Percentiles rank a stretch among this genome's conserved stretches.
phyloP scores from a whole-genome alignment of 108 stramenopile species.

The Cyclotella baltica region DNA sequence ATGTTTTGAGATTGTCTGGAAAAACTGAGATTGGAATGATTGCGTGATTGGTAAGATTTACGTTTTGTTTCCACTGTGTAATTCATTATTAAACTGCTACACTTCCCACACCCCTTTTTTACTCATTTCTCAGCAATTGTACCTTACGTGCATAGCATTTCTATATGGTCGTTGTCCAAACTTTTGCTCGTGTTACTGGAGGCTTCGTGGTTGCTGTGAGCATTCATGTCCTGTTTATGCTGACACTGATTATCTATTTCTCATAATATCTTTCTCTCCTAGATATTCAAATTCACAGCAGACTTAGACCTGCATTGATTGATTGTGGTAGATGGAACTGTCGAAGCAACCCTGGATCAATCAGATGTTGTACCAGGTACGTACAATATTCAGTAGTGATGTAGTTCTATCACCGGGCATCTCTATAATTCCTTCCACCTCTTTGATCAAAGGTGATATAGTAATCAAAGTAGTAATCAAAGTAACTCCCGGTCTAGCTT shows the following conservation, averaged over 20 bases:
- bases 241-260: too few species aligned
- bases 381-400: not conserved
- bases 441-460: conserved; percentile 23
- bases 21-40: too few species aligned
- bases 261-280: too few species aligned
- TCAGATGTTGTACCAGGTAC: conserved; percentile 70
- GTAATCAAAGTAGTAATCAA: too few species aligned
- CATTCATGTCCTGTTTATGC: too few species aligned
- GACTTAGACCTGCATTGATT: conserved; percentile 57
- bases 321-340: conserved; percentile 54
- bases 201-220: conserved; percentile 53
- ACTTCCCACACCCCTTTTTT: too few species aligned
- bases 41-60: too few species aligned
- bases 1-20: too few species aligned
- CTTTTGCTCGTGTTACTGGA: conserved; percentile 44
- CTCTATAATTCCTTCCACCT: too few species aligned
- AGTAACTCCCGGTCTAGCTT: conserved; percentile 51
- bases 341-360: conserved; percentile 46
- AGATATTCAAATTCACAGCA: conserved; percentile 58
- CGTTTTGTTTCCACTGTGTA: too few species aligned
- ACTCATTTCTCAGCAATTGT: too few species aligned
- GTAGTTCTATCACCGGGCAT: not conserved
- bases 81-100: too few species aligned
- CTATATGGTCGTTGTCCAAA: conserved; percentile 64
- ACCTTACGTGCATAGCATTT: conserved; percentile 48